A percentile compares a stretch with the other conserved stretches of the same genome.
Conservation (phyloP, 306 rosid genomes). For the Corylus heterophylla region DNA sequence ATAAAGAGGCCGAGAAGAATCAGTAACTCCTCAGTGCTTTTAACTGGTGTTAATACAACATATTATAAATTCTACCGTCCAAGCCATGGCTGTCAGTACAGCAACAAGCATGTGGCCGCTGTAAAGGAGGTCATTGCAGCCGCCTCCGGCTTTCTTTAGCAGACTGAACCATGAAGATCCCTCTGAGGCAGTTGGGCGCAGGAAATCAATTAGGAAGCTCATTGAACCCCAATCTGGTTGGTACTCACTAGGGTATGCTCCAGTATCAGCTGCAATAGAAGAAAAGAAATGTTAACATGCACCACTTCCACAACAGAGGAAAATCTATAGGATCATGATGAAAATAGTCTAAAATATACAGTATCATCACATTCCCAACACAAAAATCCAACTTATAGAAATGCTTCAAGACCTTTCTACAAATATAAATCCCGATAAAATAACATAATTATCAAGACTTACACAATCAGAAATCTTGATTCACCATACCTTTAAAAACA, state of each 20-base stretch:
- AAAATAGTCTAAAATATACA: too few species aligned
- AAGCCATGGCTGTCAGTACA: constrained; percentile 96
- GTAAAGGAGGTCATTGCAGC: constrained; percentile 93
- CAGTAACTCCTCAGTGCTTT: constrained; percentile 8
- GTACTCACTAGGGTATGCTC: constrained; percentile 45
- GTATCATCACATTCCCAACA: too few species aligned
- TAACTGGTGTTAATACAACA: background rate
- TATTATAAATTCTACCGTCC: constrained; percentile 66
- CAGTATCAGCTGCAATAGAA: constrained; percentile 62
- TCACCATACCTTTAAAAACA: constrained; percentile 15
- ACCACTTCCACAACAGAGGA: constrained; percentile 16
- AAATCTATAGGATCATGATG: too few species aligned
- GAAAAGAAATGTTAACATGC: constrained; percentile 32
- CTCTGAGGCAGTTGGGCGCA: constrained; percentile 69
- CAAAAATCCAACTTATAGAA: background rate
- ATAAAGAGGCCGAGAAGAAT: constrained; percentile 18
- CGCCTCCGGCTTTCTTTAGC: constrained; percentile 89
- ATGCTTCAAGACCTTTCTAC: constrained; percentile 4
- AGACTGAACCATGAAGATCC: constrained; percentile 80
- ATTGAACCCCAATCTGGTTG: constrained; percentile 79
- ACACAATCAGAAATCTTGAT: constrained; percentile 3
- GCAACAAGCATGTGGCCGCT: constrained; percentile 99
- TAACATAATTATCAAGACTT: constrained; percentile 12
- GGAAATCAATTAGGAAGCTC: constrained; percentile 77
- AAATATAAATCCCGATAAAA: constrained; percentile 11